A percentile compares a stretch with the other conserved stretches of the same genome.
Evolutionary conservation across 345 rosid species (phyloP).

Genomic region (Citrus hindsii): DNA sequence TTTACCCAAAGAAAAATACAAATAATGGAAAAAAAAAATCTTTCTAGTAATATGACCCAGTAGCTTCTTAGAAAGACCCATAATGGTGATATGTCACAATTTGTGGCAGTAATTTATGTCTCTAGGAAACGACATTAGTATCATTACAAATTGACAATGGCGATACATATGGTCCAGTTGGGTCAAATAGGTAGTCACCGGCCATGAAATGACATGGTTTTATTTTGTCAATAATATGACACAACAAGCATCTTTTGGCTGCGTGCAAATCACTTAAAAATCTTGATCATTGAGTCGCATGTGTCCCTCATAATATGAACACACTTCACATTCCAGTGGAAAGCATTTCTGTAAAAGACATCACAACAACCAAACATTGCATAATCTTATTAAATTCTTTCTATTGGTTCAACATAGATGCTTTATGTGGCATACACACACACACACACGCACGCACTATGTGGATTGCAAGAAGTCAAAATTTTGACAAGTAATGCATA

Average conservation of each 20-base stretch:
- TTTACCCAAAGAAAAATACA: too few relatives aligned
- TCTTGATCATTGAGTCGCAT: background rate
- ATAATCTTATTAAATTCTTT: background rate
- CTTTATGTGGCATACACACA: background rate
- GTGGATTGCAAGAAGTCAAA: too few relatives aligned
- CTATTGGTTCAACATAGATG: background rate
- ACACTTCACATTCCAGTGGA: background rate
- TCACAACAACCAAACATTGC: background rate
- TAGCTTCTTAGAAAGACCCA: too few relatives aligned
- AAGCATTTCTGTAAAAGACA: background rate
- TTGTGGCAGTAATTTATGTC: background rate
- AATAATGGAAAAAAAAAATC: too few relatives aligned
- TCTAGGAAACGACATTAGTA: background rate
- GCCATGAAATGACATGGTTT: conserved; percentile 15
- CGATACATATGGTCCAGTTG: conserved; percentile 5
- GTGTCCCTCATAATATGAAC: conserved; percentile 10
- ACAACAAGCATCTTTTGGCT: background rate
- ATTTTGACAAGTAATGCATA: background rate
- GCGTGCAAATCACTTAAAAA: background rate
- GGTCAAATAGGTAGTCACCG: conserved; percentile 18
- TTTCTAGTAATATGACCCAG: too few relatives aligned
- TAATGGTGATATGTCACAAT: too few relatives aligned
- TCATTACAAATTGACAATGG: background rate
- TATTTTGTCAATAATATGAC: conserved; percentile 3
- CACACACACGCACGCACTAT: too few relatives aligned